Evolutionary conservation across 495 filamentous ascomycete species (phyloP).

Genomic region (Choiromyces venosus): DNA sequence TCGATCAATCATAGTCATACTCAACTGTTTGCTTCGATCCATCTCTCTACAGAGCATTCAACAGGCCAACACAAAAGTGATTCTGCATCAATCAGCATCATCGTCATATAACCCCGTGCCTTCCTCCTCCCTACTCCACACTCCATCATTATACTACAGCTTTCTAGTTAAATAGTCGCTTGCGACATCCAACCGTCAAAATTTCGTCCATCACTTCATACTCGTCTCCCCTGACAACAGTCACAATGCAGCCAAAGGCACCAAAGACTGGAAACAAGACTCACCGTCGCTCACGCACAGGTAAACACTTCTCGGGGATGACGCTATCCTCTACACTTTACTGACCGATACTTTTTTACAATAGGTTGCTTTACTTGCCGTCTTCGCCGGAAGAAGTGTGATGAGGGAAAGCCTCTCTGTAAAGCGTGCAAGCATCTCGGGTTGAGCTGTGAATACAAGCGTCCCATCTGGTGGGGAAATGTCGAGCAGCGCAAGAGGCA

Average conservation of each 20-base stretch:
- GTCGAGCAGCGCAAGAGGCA: constrained; percentile 74
- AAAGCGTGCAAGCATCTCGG: constrained; percentile 82
- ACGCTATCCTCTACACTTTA: constrained; percentile 4
- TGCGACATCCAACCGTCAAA: constrained; percentile 16
- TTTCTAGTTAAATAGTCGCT: constrained; percentile 31
- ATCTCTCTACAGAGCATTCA: constrained; percentile 14
- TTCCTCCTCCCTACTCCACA: constrained; percentile 17
- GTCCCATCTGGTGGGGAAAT: constrained; percentile 95
- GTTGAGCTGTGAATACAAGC: constrained; percentile 88
- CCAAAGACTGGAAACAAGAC: constrained; percentile 67
- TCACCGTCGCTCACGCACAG: constrained; percentile 89
- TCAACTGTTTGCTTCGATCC: constrained; percentile 9
- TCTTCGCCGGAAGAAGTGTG: constrained; percentile 93
- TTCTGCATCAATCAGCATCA: constrained; percentile 20
- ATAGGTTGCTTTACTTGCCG: constrained; percentile 96
- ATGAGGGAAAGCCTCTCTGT: constrained; percentile 82
- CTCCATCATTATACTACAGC: constrained; percentile 20
- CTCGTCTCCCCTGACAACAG: constrained; percentile 8
- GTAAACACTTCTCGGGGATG: constrained; percentile 46
- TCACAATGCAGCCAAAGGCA: constrained; percentile 48
- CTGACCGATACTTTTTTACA: constrained; percentile 39
- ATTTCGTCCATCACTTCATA: constrained; percentile 4
- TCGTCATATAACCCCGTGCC: constrained; percentile 28
- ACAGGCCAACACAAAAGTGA: constrained; percentile 28
- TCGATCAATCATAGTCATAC: constrained; percentile 13